A percentile compares a stretch with the other conserved stretches of the same genome.
phyloP scores from a whole-genome alignment of 768 basidiomycete genomes.

The Xerocomellus amylosporus region DNA sequence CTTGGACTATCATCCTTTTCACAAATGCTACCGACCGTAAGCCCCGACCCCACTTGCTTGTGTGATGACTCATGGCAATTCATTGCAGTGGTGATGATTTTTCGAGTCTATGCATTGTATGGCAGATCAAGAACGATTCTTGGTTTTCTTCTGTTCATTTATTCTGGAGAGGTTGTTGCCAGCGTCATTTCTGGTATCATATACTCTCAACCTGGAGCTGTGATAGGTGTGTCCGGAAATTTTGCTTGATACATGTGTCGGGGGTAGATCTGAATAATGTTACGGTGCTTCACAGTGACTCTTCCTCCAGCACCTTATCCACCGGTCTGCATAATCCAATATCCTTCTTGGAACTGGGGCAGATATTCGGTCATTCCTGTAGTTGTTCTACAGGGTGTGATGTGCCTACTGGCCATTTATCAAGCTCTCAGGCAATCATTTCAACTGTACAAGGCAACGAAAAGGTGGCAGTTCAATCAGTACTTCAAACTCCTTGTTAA shows the following conservation, averaged over 20 bases:
- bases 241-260: not conserved
- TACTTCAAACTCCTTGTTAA: slow-evolving; percentile 5
- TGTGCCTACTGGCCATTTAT: slow-evolving; percentile 5
- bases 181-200: not conserved
- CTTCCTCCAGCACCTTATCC: slow-evolving; percentile 2
- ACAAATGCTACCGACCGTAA: not conserved
- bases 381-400: not conserved
- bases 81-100: slow-evolving; percentile 9
- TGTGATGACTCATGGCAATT: not conserved
- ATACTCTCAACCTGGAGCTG: not conserved
- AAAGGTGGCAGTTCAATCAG: slow-evolving; percentile 6
- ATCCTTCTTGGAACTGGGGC: slow-evolving; percentile 3
- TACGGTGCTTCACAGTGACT: not conserved
- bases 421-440: not conserved
- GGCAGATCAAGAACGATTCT: not conserved
- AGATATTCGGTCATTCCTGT: slow-evolving; percentile 1
- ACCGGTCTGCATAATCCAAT: not conserved
- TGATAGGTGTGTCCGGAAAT: not conserved
- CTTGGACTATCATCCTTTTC: not conserved
- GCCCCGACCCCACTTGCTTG: not conserved
- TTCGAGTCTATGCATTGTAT: slow-evolving; percentile 11
- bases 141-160: not conserved
- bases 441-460: not conserved
- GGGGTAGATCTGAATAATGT: too few relatives aligned
- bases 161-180: not conserved